phyloP scores from a whole-genome alignment of 306 rosid species.

The Castanospermum australe region DNA sequence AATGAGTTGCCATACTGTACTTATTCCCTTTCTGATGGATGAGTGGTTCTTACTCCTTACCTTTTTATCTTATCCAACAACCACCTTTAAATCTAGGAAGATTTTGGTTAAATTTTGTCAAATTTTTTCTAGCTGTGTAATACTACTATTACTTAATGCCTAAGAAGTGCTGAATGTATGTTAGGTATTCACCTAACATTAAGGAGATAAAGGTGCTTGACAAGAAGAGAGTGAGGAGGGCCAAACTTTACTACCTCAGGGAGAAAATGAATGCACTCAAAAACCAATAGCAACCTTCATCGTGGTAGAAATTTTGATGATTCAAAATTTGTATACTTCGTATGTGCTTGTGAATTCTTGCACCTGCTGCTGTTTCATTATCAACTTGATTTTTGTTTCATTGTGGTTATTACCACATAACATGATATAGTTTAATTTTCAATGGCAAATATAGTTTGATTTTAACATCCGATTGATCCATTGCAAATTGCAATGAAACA shows the following conservation, averaged over 20 bases:
- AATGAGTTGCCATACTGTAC: no score
- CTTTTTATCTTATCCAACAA: no score
- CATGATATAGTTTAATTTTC: background rate
- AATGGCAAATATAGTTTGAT: no score
- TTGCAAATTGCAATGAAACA: no score
- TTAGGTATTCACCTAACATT: slow-evolving; percentile 69
- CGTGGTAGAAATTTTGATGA: slow-evolving; percentile 1
- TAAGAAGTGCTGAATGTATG: slow-evolving; percentile 5
- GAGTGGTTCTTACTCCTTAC: no score
- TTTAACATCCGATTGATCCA: no score
- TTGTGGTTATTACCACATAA: no score
- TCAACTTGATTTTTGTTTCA: background rate
- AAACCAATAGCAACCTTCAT: slow-evolving; percentile 33
- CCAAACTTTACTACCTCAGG: slow-evolving; percentile 70
- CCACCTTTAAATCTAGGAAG: no score
- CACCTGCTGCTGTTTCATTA: background rate
- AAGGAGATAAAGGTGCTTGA: slow-evolving; percentile 75
- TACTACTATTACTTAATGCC: no score
- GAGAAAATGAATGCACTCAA: slow-evolving; percentile 71
- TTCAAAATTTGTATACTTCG: background rate
- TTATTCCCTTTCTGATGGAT: no score
- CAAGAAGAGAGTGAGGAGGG: slow-evolving; percentile 72
- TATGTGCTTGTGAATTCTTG: background rate
- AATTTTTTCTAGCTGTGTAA: no score
- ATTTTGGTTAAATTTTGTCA: no score